phyloP scores from a whole-genome alignment of 805 yeast species.

The Candida ipomoeae region DNA sequence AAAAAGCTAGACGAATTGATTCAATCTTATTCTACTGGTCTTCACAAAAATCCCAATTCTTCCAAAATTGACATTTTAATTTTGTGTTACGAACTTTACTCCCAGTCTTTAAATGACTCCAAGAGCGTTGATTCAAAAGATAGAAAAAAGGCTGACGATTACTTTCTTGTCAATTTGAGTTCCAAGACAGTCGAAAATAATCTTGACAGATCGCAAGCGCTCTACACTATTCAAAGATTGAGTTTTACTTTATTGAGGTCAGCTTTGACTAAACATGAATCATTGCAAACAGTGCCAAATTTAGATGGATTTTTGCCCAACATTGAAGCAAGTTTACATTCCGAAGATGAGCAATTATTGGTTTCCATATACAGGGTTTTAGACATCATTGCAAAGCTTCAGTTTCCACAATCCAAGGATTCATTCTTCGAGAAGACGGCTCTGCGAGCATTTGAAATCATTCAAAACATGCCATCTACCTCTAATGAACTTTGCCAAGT shows the following conservation, averaged over 20 bases:
- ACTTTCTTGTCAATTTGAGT: slow-evolving; percentile 70
- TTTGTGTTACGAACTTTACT: slow-evolving; percentile 69
- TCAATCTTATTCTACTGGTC: slow-evolving; percentile 73
- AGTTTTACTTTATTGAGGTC: slow-evolving; percentile 71
- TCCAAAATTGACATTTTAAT: slow-evolving; percentile 55
- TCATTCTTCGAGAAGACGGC: slow-evolving; percentile 56
- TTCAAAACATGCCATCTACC: slow-evolving; percentile 75
- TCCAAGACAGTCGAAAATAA: slow-evolving; percentile 53
- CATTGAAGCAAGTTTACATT: slow-evolving; percentile 53
- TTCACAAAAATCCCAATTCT: slow-evolving; percentile 63
- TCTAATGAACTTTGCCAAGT: slow-evolving; percentile 77
- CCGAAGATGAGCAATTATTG: slow-evolving; percentile 76
- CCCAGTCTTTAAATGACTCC: slow-evolving; percentile 37
- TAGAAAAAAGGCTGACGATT: slow-evolving; percentile 42
- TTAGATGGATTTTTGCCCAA: slow-evolving; percentile 73
- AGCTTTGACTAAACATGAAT: slow-evolving; percentile 60
- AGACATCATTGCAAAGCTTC: slow-evolving; percentile 55
- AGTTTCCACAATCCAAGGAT: slow-evolving; percentile 53
- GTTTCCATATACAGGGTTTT: slow-evolving; percentile 63
- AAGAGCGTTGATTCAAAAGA: slow-evolving; percentile 2
- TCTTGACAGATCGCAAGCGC: slow-evolving; percentile 52
- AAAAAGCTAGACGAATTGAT: slow-evolving; percentile 74
- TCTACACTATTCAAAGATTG: slow-evolving; percentile 65
- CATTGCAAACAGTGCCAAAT: slow-evolving; percentile 54
- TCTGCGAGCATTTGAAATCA: slow-evolving; percentile 53